phyloP scores from a whole-genome alignment of 192 early-diverging fungal genomes.

The Mortierella alpina region DNA sequence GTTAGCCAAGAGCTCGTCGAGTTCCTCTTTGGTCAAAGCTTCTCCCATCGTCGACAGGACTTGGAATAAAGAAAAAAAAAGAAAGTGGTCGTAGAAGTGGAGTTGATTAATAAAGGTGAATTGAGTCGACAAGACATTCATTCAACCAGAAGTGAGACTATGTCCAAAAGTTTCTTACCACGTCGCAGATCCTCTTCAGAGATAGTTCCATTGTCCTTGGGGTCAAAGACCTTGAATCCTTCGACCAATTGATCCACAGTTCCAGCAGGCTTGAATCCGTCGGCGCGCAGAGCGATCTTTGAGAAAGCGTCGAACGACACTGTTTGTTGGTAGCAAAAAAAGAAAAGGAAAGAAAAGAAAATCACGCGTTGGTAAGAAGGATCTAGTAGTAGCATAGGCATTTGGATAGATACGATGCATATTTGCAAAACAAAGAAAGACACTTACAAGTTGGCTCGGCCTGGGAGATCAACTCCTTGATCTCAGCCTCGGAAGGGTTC shows the following conservation, averaged over 20 bases:
- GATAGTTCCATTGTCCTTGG: constrained; percentile 79
- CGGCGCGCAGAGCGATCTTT: constrained; percentile 73
- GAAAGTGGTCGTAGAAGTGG: constrained; percentile 1
- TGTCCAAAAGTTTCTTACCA: constrained; percentile 39
- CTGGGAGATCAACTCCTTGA: constrained; percentile 67
- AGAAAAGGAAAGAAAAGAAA: too few relatives aligned
- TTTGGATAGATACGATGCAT: constrained; percentile 30
- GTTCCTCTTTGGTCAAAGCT: constrained; percentile 75
- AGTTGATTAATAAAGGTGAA: neutral
- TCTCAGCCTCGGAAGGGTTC: constrained; percentile 84
- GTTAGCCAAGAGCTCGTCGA: constrained; percentile 79
- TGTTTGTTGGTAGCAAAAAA: too few relatives aligned
- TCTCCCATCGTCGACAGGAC: constrained; percentile 86
- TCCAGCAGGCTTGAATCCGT: constrained; percentile 76
- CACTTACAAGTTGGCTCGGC: constrained; percentile 55
- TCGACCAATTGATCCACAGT: constrained; percentile 82
- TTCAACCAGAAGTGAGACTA: constrained; percentile 3
- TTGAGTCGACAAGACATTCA: neutral
- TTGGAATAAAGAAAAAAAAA: constrained; percentile 21
- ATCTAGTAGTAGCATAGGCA: too few relatives aligned
- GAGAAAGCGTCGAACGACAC: constrained; percentile 71
- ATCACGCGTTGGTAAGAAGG: too few relatives aligned
- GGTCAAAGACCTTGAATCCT: constrained; percentile 90
- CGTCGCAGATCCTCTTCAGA: constrained; percentile 81
- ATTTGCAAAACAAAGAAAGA: neutral